Evolutionary conservation across 306 rosid species (phyloP).

Genomic region (Cucurbita argyrosperma): DNA sequence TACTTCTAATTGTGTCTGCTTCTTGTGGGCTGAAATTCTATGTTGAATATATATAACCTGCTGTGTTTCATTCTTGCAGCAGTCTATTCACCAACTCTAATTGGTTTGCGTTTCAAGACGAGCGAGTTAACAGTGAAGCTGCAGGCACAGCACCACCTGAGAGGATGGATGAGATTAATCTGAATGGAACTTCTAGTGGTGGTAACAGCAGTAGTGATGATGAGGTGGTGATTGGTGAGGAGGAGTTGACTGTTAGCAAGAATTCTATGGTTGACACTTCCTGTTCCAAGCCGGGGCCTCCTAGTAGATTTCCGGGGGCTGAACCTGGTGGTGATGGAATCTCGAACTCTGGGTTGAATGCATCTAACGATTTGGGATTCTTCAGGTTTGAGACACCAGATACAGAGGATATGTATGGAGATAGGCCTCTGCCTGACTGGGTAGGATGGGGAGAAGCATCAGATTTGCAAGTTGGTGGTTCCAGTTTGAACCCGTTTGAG

Average conservation of each 20-base stretch:
- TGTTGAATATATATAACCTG: neutral
- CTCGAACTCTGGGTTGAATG: constrained; percentile 24
- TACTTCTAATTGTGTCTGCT: neutral
- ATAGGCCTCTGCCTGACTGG: constrained; percentile 87
- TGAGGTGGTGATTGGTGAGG: constrained; percentile 88
- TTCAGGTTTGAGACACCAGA: constrained; percentile 69
- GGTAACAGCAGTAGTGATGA: constrained; percentile 81
- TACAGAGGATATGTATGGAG: constrained; percentile 52
- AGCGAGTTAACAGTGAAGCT: constrained; percentile 43
- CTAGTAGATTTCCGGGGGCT: constrained; percentile 32
- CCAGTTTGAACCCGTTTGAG: constrained; percentile 67
- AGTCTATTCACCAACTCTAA: constrained; percentile 90
- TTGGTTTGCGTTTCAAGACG: constrained; percentile 98
- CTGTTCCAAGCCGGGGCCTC: constrained; percentile 34
- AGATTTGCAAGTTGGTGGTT: constrained; percentile 49
- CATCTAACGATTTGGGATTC: constrained; percentile 56
- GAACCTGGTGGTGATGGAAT: constrained; percentile 31
- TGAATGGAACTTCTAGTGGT: constrained; percentile 60
- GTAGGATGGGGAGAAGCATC: constrained; percentile 77
- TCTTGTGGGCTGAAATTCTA: neutral
- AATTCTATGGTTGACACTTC: constrained; percentile 37
- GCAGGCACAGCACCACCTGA: constrained; percentile 53
- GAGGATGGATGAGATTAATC: constrained; percentile 76
- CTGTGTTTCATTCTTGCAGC: constrained; percentile 29
- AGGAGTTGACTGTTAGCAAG: constrained; percentile 50